phyloP scores from a whole-genome alignment of 495 filamentous ascomycete species.

The Hypoxylon lenormandii region DNA sequence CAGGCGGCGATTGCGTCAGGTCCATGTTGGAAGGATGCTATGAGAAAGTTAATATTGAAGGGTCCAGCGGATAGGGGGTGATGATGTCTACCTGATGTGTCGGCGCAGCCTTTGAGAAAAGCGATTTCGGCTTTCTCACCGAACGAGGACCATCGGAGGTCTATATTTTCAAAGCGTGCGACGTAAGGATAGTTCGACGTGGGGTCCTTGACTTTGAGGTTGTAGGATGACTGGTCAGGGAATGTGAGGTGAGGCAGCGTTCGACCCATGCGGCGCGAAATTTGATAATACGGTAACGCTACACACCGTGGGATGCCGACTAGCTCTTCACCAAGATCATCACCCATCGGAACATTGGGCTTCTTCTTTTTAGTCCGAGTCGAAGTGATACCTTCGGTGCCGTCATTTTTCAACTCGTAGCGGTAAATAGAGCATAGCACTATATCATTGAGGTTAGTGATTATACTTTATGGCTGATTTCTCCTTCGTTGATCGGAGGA shows the following conservation, averaged over 20 bases:
- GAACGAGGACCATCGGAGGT: conserved; percentile 65
- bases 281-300: conserved; percentile 61
- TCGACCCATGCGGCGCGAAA: conserved; percentile 62
- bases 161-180: conserved; percentile 63
- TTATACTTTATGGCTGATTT: too few relatives aligned
- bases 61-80: background rate
- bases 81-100: conserved; percentile 52
- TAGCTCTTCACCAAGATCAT: conserved; percentile 62
- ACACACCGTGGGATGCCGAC: conserved; percentile 62
- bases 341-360: conserved; percentile 61
- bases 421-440: conserved; percentile 65
- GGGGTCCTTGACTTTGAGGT: conserved; percentile 63
- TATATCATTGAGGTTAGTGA: conserved; percentile 19
- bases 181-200: conserved; percentile 62
- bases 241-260: conserved; percentile 64
- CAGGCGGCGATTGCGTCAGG: conserved; percentile 61
- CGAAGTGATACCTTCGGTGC: conserved; percentile 61
- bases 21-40: conserved; percentile 60
- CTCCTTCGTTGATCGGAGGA: too few relatives aligned
- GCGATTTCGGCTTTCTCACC: conserved; percentile 63
- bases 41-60: conserved; percentile 25
- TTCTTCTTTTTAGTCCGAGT: conserved; percentile 49
- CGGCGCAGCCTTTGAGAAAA: conserved; percentile 60
- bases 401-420: conserved; percentile 65
- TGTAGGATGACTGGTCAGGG: conserved; percentile 64